Evolutionary conservation across 139 green algal species (phyloP).

Genomic region (Eudorina sp.): DNA sequence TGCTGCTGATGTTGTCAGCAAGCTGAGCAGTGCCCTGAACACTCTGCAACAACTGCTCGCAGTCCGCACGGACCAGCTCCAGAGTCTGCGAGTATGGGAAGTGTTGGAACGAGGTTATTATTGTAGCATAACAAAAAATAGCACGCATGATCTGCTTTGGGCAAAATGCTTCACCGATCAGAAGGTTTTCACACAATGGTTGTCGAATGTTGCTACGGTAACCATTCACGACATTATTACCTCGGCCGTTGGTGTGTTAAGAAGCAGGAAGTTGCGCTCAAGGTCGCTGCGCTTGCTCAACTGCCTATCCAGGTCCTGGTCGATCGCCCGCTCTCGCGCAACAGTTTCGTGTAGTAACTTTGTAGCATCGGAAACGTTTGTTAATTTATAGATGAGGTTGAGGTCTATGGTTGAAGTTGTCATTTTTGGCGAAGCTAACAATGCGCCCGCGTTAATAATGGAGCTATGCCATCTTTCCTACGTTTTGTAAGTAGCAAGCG

Average conservation of each 20-base stretch:
- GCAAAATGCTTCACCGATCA: no score
- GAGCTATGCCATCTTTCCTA: no score
- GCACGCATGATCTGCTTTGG: no score
- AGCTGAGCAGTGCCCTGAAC: conserved; percentile 81
- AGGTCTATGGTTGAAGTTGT: conserved; percentile 1
- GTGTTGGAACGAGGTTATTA: no score
- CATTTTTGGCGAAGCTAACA: no score
- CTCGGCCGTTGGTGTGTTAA: conserved; percentile 76
- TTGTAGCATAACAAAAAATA: no score
- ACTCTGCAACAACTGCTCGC: conserved; percentile 77
- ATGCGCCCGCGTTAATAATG: no score
- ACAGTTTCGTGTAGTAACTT: conserved; percentile 85
- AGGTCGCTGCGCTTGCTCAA: conserved; percentile 68
- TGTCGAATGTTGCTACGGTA: no score
- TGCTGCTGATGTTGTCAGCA: conserved; percentile 88
- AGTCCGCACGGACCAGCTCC: conserved; percentile 83
- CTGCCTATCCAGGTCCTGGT: conserved; percentile 81
- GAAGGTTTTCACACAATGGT: no score
- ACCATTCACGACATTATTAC: no score
- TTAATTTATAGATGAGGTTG: conserved; percentile 64
- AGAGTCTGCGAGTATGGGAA: conserved; percentile 85
- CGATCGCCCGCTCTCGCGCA: conserved; percentile 84
- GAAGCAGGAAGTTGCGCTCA: conserved; percentile 70
- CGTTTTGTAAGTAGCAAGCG: no score
- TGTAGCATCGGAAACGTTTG: conserved; percentile 79